These are phyloP conservation scores for Sarocladiaceae sp. DNA, from an alignment of 2,329 filamentous ascomycete genomes.

Conservation along the genomic window DNA sequence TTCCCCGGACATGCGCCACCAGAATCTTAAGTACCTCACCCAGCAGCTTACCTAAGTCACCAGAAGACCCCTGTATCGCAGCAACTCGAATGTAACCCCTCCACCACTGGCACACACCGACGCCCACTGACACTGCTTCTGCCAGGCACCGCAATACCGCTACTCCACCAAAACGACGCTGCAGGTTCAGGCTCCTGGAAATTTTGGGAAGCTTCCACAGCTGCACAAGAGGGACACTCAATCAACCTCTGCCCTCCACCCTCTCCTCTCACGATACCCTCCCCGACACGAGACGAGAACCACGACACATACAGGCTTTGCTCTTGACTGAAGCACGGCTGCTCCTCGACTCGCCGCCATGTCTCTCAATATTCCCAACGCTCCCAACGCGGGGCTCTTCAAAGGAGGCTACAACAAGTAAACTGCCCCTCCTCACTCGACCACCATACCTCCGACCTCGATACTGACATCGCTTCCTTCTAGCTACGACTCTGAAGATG, in stretches of 20 bases:
- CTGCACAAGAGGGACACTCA: not conserved
- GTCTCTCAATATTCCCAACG: conserved; percentile 94
- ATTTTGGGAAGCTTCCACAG: conserved; percentile 10
- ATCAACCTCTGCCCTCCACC: not conserved
- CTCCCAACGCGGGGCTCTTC: conserved; percentile 89
- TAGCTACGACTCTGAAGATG: conserved; percentile 96
- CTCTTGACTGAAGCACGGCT: conserved; percentile 10
- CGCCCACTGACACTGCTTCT: no score
- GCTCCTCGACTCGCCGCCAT: conserved; percentile 42
- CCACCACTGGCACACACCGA: no score
- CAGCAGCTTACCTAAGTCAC: conserved; percentile 6
- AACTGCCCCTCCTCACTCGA: conserved; percentile 19
- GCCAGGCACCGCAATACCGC: conserved; percentile 8
- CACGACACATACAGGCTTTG: not conserved
- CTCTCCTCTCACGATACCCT: not conserved
- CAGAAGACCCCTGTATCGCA: conserved; percentile 4
- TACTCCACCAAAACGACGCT: no score
- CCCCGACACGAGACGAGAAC: not conserved
- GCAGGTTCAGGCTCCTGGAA: no score
- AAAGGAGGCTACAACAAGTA: conserved; percentile 96
- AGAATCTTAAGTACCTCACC: not conserved
- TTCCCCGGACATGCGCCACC: not conserved
- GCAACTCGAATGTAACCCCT: no score
- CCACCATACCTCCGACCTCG: conserved; percentile 11
- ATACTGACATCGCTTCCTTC: not conserved